A percentile compares a stretch with the other conserved stretches of the same genome.
Conservation (phyloP, 2,329 filamentous ascomycete genomes). For the Aspergillus uvarum region DNA sequence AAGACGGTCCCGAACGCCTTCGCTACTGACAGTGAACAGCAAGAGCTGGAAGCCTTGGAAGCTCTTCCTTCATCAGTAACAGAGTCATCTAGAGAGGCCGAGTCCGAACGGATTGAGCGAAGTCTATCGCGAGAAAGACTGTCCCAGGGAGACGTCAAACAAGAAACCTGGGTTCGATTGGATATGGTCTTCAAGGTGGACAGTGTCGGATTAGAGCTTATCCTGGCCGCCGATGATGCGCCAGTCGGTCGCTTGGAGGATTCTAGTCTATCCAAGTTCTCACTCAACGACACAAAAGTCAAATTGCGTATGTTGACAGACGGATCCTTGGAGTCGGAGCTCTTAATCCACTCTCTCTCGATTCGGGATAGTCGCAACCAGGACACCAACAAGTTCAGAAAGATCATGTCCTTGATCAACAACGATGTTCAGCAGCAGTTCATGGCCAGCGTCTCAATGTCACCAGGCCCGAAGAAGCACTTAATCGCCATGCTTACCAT, state of each 20-base stretch:
- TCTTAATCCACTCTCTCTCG: constrained; percentile 90
- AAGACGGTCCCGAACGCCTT: constrained; percentile 87
- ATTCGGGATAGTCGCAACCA: constrained; percentile 87
- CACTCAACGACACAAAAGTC: constrained; percentile 84
- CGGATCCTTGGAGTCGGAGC: constrained; percentile 84
- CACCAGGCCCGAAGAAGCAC: constrained; percentile 75
- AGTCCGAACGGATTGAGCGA: constrained; percentile 53
- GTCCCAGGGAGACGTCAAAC: constrained; percentile 68
- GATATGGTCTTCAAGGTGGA: constrained; percentile 88
- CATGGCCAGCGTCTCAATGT: constrained; percentile 95
- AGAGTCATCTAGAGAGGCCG: constrained; percentile 49
- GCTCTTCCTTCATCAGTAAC: constrained; percentile 64
- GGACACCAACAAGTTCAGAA: constrained; percentile 92
- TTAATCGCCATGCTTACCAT: constrained; percentile 90
- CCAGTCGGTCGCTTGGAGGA: constrained; percentile 76
- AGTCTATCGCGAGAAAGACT: constrained; percentile 52
- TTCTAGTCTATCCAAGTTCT: constrained; percentile 89
- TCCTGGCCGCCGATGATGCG: constrained; percentile 71
- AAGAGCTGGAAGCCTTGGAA: constrained; percentile 70
- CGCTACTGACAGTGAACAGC: constrained; percentile 67
- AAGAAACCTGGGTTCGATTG: constrained; percentile 85
- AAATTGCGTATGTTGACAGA: constrained; percentile 94
- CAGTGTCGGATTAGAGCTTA: constrained; percentile 82
- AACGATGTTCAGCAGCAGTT: constrained; percentile 91
- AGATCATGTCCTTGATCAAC: constrained; percentile 97